Evolutionary conservation across 495 filamentous ascomycete genomes (phyloP), one percentile per base, ranked within the genome.

Genomic region (Corynascus novoguineensis): DNA sequence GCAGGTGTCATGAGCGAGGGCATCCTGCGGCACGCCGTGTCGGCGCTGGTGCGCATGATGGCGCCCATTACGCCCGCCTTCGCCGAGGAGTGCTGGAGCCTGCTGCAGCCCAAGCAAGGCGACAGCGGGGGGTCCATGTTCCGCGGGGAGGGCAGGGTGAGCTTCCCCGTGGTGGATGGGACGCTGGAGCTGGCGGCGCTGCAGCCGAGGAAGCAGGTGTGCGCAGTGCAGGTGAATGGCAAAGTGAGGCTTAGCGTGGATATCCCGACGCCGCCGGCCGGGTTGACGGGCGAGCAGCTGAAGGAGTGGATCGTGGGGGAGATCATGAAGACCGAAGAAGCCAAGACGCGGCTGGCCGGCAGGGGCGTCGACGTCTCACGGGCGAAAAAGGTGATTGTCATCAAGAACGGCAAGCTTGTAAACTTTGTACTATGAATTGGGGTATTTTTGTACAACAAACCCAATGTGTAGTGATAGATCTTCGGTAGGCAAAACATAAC

Each of bases 51-150:
- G 29, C 79, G 81, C 15, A 81, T 95, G 70, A 71, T 90, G 59
- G 85, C 88, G 1, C 90, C 90, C 6, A 81, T 95, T 34, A 80
- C 87, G 0, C 89, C 90, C 0, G 86, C 85, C 0, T 80, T 92
- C 51, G 76, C 88, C 1, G 88, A 91, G 41, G 90, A 95, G 65
- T 87, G 83, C 61, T 93, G 89, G 89, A 76, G 82, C 55, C 57
- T 80, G 1, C 72, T 92, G 5, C 69, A 21, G 7, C 65, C 71
- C 12, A n/a, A 19, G 37, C 45, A 58, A 15, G 24, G 41, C 15
- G 51, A 46, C 17, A 10, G 11, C 14, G 32, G n/a, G 14, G 21
- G 38, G 44, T 75, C 73, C 41, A 72, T 88, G 46, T 83, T 85
- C 50, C 60, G 69, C 9, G 66, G 72, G 8, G 50, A 47, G 31